Evolutionary conservation across 2,329 filamentous ascomycete species (phyloP), one percentile per base, ranked within the genome.

Genomic region (Xylaria sp.): DNA sequence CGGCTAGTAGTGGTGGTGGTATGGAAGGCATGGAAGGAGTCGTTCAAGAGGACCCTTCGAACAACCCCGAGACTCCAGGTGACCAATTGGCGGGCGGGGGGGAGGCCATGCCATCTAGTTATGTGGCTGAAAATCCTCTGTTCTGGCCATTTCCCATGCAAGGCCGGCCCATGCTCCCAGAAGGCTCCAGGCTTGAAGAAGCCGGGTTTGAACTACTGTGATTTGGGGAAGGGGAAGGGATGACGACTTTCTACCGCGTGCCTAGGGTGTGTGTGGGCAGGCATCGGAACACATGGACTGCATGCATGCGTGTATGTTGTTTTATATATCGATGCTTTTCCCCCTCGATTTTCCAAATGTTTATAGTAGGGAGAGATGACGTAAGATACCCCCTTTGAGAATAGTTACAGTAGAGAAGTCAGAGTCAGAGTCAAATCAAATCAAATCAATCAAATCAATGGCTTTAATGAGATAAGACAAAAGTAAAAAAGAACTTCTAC

Each of bases 91-190:
- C 50, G 23, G 31, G 15, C 31, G 11, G 51, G n/a, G 52, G 31
- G 31, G 21, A 33, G 5, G 65, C 50, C 23, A 40, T 23, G 70
- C 38, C 56, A 73, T 31, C 9, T 56, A 67, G 5, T 57, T 61
- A 25, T 46, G 58, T 60, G 7, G 77, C 77, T 0, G 78, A 79
- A 21, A 74, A 86, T 57, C 84, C 84, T 17, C 74, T 87, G 1
- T 87, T 87, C 67, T 87, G 85, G 85, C 84, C 84, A 0, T 87
- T 87, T 63, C 84, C 85, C 0, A 83, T 86, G 82, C 84, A 87
- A 67, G 84, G 84, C 0, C 78, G 84, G 21, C 84, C 84, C 2
- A 83, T 86, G 60, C 66, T 87, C 28, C 80, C 83, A 0, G 76
- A 72, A 0, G 83, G 83, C 0, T 69, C 77, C 31, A 76, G 80